phyloP scores from a whole-genome alignment of 305 asterid genomes.

The Rubia peregrina region DNA sequence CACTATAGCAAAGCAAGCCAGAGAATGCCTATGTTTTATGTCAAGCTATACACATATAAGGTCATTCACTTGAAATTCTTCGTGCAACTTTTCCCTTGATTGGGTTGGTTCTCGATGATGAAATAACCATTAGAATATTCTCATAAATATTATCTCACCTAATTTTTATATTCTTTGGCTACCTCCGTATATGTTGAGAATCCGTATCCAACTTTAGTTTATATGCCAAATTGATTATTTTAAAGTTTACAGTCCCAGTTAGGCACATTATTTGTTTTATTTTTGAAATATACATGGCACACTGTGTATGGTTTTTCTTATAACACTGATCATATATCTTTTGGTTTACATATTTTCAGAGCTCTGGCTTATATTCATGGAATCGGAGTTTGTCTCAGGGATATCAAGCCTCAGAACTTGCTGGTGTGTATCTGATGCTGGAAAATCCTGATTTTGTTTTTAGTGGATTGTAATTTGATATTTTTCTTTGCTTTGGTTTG shows the following conservation, averaged over 20 bases:
- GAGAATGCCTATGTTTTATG: constrained; percentile 79
- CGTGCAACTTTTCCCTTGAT: background rate
- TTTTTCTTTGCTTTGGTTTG: constrained; percentile 11
- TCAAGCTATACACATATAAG: constrained; percentile 82
- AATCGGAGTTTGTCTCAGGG: constrained; percentile 80
- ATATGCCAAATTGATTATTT: too few relatives aligned
- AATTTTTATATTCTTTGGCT: background rate
- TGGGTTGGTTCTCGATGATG: background rate
- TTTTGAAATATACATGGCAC: background rate
- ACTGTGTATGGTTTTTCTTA: background rate
- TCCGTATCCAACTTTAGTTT: too few relatives aligned
- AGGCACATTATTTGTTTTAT: too few relatives aligned
- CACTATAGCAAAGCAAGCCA: constrained; percentile 80
- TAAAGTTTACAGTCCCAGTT: background rate
- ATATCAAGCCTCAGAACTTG: constrained; percentile 82
- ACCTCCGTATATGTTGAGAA: background rate
- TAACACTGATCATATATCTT: background rate
- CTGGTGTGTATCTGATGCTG: constrained; percentile 41
- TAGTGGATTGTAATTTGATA: constrained; percentile 12
- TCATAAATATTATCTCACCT: background rate
- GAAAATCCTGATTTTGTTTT: constrained; percentile 1
- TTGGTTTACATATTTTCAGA: constrained; percentile 56
- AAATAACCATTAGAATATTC: background rate
- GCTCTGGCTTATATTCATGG: constrained; percentile 84
- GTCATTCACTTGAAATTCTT: constrained; percentile 23